Base-by-base conservation (phyloP, 345 rosid species). In the Clarkia xantiana region DNA sequence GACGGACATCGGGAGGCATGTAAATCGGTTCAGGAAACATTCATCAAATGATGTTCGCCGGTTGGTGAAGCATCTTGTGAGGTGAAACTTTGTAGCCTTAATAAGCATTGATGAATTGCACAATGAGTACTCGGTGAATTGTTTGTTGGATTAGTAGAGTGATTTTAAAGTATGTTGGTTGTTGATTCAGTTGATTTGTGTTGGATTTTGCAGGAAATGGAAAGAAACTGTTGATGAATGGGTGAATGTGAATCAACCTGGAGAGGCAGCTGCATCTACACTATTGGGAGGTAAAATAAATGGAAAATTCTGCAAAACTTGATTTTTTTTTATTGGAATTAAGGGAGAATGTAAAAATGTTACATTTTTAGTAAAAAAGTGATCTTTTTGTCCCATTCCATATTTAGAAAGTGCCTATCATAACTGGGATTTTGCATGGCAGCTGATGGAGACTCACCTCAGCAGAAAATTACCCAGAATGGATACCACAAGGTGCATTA, bases 371-470 rank as follows among this genome's bases (percentile, higher is more conserved):
- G 29, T 3, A 23, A 23, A 23, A 23, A 23, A 2, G 3, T 3
- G 6, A 23, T 23, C 44, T 40, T 7, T 34, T n/a, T 48, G 49
- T 40, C 17, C 2, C 19, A 47, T 63, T 54, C 49, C 18, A 44
- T 59, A 54, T 52, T 44, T 38, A 49, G 50, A 52, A 52, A 72
- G 55, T 40, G 19, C 29, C n/a, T 11, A 22, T 54, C 45, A 42
- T 19, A 17, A 22, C 15, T 18, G 40, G 46, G 46, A 52, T 40
- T 44, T 20, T 62, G 40, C 42, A 49, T 49, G 45, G 47, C 55
- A 62, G 84, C 77, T 36, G 88, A 87, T 74, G 95, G 84, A 65
- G 94, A 84, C 66, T 93, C 97, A 38, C 95, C 97, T 1, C 81
- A 64, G 72, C 88, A 68, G 68, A 87, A 77, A 67, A 45, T 74